Percentiles rank a stretch among this genome's conserved stretches.
These are phyloP conservation scores for Colletotrichum acutatum DNA, from an alignment of 2,329 filamentous ascomycete species.

Conservation along the genomic window DNA sequence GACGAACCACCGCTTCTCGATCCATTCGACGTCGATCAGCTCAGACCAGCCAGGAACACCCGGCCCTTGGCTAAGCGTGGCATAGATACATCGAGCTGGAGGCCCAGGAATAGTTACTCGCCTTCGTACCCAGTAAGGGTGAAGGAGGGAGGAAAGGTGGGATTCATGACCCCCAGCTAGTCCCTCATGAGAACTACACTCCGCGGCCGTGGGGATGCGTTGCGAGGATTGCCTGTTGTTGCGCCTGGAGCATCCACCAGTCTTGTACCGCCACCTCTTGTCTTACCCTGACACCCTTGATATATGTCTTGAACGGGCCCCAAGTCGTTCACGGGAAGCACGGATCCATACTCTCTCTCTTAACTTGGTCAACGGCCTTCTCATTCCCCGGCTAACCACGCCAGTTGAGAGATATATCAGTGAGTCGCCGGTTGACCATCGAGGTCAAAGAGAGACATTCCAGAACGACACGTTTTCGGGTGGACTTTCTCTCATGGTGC, in stretches of 20 bases:
- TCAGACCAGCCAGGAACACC: constrained; percentile 19
- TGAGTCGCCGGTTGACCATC: neutral
- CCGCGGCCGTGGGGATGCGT: constrained; percentile 8
- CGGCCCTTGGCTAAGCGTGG: constrained; percentile 13
- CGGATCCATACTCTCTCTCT: constrained; percentile 4
- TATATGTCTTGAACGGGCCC: constrained; percentile 29
- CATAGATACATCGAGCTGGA: neutral
- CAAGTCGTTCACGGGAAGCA: constrained; percentile 10
- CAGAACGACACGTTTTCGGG: constrained; percentile 9
- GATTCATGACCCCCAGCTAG: constrained; percentile 6
- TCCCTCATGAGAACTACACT: constrained; percentile 1
- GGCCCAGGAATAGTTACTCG: constrained; percentile 7
- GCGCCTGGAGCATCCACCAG: constrained; percentile 22
- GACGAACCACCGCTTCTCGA: neutral
- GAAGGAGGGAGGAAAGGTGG: neutral
- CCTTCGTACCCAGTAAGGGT: constrained; percentile 3
- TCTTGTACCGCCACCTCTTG: constrained; percentile 24
- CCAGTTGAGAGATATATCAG: constrained; percentile 23
- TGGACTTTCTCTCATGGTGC: constrained; percentile 6
- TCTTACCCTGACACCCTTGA: constrained; percentile 31
- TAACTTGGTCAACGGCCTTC: constrained; percentile 10
- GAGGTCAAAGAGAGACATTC: constrained; percentile 22
- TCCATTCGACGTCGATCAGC: constrained; percentile 3
- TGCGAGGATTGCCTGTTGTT: constrained; percentile 4
- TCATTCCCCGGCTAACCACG: constrained; percentile 17